Conservation (phyloP, 306 rosid genomes). For the Ochetophila trinervis region DNA sequence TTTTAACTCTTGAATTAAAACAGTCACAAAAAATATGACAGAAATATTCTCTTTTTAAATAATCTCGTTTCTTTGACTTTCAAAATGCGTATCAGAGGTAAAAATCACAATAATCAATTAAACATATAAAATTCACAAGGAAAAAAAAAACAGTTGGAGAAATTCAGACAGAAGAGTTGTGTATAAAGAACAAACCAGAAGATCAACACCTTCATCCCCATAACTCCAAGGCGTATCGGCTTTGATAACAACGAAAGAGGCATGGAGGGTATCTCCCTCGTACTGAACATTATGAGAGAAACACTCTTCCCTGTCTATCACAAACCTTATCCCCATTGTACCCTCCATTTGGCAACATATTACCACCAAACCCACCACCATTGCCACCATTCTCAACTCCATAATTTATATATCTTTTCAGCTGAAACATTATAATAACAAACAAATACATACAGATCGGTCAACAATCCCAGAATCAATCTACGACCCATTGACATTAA, state of each 20-base stretch:
- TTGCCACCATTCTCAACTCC: conserved; percentile 14
- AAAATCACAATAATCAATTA: no score
- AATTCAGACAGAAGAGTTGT: not conserved
- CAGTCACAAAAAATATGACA: no score
- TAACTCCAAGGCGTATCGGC: conserved; percentile 76
- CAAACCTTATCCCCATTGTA: conserved; percentile 69
- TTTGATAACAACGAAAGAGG: conserved; percentile 86
- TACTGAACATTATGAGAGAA: conserved; percentile 73
- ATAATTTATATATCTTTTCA: not conserved
- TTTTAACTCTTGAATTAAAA: no score
- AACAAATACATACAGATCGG: not conserved
- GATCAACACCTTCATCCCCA: conserved; percentile 68
- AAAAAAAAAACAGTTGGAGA: not conserved
- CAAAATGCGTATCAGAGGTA: no score
- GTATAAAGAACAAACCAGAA: conserved; percentile 51
- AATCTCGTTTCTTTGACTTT: no score
- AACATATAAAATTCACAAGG: not conserved
- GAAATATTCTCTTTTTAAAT: no score
- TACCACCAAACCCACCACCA: conserved; percentile 34
- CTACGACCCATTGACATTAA: not conserved
- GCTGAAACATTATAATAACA: not conserved
- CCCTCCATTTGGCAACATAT: conserved; percentile 32
- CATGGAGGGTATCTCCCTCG: conserved; percentile 81
- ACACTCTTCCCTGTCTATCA: conserved; percentile 80
- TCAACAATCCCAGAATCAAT: conserved; percentile 1